phyloP scores from a whole-genome alignment of 768 basidiomycete genomes.

The Macrolepiota albuminosa region DNA sequence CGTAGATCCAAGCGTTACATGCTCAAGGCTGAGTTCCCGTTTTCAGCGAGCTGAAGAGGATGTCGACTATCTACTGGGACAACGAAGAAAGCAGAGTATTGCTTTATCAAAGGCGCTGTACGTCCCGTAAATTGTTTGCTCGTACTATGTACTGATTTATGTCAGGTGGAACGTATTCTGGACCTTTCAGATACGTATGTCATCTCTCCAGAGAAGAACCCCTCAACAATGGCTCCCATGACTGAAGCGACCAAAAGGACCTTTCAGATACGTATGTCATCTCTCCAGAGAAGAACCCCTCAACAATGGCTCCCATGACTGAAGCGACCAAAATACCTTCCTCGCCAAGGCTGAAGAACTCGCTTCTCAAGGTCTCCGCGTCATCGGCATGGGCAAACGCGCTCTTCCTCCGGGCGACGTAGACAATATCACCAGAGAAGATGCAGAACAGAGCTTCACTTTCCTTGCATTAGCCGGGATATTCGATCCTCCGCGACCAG shows the following conservation, averaged over 20 bases:
- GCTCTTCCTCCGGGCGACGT: slow-evolving; percentile 16
- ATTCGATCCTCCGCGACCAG: slow-evolving; percentile 52
- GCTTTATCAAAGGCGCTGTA: slow-evolving; percentile 34
- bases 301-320: slow-evolving; percentile 22
- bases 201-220: slow-evolving; percentile 21
- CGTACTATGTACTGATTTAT: background rate
- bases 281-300: slow-evolving; percentile 20
- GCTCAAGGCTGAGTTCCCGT: slow-evolving; percentile 36
- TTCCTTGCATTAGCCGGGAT: slow-evolving; percentile 56
- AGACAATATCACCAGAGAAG: slow-evolving; percentile 30
- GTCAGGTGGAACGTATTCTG: slow-evolving; percentile 41
- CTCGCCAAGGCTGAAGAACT: slow-evolving; percentile 31
- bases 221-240: slow-evolving; percentile 19
- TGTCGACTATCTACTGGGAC: slow-evolving; percentile 36
- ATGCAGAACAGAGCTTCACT: slow-evolving; percentile 41
- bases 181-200: slow-evolving; percentile 37
- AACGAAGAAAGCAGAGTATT: slow-evolving; percentile 17
- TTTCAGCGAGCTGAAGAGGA: slow-evolving; percentile 48
- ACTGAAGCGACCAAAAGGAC: slow-evolving; percentile 23
- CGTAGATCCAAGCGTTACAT: slow-evolving; percentile 22
- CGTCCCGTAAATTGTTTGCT: background rate
- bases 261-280: slow-evolving; percentile 30
- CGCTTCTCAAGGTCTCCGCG: slow-evolving; percentile 35
- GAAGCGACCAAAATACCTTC: slow-evolving; percentile 23
- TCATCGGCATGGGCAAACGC: slow-evolving; percentile 32